Base-by-base conservation (phyloP, 257 asterid species). In the Solanum virginianum region DNA sequence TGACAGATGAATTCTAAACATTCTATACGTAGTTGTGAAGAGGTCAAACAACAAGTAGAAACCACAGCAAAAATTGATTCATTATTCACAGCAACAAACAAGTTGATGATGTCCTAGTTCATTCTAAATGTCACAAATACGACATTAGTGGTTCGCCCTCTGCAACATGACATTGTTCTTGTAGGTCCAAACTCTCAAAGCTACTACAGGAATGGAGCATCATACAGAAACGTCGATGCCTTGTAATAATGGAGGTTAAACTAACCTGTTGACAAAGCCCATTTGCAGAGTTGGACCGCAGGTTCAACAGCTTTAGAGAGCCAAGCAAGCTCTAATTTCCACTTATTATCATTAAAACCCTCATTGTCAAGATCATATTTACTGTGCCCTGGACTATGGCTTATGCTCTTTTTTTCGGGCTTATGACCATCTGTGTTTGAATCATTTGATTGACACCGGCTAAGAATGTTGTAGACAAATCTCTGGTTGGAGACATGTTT, bases 251-350 rank as follows among this genome's bases (percentile, higher is more conserved):
- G 54, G 80, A 41, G 53, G 80, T 55, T 5, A 80, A 20, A 86
- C 83, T 24, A 85, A 94, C 98, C 99, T 88, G 91, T 47, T 16
- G 98, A 94, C 81, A 95, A 65, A 74, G 94, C 97, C 97, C 96
- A 92, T 84, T 92, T 95, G 86, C 91, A 95, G 60, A 97, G 88
- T 83, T 95, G 98, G 84, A 94, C 87, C 71, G 98, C 99, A 6
- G 98, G 96, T 80, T 97, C 99, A 63, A 97, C 90, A 74, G 97
- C 96, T 90, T 90, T 97, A 39, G 93, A 87, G 29, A 94, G 91
- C 98, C 98, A 97, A 87, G 92, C 93, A 89, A 92, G 90, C 80
- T 95, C 98, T 4, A 93, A 93, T 90, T 90, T 95, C 99, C 98
- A 93, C 63, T 87, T 94, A 80, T 83, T 88, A 70, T 75, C 81